A percentile compares a stretch with the other conserved stretches of the same genome.
These are phyloP conservation scores for Aspergillus felis DNA, from an alignment of 2,329 filamentous ascomycete species.

Conservation along the genomic window DNA sequence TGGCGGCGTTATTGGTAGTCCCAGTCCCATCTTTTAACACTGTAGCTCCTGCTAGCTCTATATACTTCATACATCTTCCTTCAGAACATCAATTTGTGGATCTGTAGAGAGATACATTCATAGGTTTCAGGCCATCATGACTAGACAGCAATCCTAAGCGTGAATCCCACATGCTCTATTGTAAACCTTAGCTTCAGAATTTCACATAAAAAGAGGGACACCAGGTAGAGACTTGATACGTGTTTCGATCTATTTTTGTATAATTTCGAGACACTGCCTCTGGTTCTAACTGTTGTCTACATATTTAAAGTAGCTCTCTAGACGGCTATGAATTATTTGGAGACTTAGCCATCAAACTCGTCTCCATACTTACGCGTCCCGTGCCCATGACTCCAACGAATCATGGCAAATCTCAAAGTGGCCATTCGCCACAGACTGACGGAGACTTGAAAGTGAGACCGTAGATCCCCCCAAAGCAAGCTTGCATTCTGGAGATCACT, in stretches of 20 bases:
- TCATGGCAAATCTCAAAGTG: neutral
- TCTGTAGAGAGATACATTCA: neutral
- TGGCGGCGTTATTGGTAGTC: neutral
- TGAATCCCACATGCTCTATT: neutral
- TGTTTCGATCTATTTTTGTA: neutral
- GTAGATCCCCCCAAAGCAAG: neutral
- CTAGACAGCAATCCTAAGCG: neutral
- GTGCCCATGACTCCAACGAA: neutral
- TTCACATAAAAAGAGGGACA: neutral
- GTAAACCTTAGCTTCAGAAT: neutral
- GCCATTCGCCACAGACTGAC: neutral
- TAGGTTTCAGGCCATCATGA: neutral
- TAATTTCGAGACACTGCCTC: no score
- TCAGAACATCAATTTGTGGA: neutral
- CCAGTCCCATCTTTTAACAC: neutral
- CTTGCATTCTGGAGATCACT: neutral
- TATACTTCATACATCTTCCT: neutral
- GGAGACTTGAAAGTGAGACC: neutral
- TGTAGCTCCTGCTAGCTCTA: neutral
- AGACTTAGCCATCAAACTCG: neutral
- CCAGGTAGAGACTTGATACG: neutral
- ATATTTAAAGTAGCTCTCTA: no score
- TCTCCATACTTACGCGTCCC: neutral
- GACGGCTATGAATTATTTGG: neutral
- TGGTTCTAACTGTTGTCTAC: neutral